Percentiles rank a stretch among this genome's conserved stretches.
phyloP scores from a whole-genome alignment of 495 filamentous ascomycete species.

The Podospora didyma region DNA sequence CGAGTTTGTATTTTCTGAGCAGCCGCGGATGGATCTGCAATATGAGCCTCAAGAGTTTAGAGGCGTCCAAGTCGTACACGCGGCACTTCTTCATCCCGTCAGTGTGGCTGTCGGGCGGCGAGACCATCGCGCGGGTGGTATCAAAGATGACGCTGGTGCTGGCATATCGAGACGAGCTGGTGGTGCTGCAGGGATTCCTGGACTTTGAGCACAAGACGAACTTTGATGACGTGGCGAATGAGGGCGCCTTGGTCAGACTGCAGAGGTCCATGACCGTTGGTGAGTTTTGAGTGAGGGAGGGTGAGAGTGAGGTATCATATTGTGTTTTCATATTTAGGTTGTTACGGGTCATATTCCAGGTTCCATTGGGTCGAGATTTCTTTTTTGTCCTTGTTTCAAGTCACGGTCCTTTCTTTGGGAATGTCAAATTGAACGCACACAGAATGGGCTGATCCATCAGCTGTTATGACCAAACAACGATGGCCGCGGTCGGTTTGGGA shows the following conservation, averaged over 20 bases:
- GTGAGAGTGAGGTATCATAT: background rate
- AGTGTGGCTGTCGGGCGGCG: conserved; percentile 18
- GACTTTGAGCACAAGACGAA: conserved; percentile 20
- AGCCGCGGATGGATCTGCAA: conserved; percentile 20
- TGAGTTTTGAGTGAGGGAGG: no score
- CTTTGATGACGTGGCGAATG: conserved; percentile 7
- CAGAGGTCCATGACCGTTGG: background rate
- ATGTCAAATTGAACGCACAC: no score
- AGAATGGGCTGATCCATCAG: no score
- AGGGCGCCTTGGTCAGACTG: background rate
- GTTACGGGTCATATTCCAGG: no score
- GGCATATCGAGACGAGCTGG: conserved; percentile 17
- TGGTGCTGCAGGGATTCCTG: conserved; percentile 20
- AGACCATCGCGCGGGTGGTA: conserved; percentile 14
- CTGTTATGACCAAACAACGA: no score
- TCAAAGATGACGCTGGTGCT: conserved; percentile 15
- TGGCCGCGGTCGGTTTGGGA: no score
- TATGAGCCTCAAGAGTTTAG: conserved; percentile 10
- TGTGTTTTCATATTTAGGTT: background rate
- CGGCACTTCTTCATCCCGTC: conserved; percentile 24
- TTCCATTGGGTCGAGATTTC: no score
- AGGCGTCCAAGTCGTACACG: conserved; percentile 3
- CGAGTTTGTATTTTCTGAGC: conserved; percentile 17
- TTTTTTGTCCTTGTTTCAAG: no score
- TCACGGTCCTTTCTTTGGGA: no score